Evolutionary conservation across 257 asterid genomes (phyloP).

Genomic region (Solanum virginianum): DNA sequence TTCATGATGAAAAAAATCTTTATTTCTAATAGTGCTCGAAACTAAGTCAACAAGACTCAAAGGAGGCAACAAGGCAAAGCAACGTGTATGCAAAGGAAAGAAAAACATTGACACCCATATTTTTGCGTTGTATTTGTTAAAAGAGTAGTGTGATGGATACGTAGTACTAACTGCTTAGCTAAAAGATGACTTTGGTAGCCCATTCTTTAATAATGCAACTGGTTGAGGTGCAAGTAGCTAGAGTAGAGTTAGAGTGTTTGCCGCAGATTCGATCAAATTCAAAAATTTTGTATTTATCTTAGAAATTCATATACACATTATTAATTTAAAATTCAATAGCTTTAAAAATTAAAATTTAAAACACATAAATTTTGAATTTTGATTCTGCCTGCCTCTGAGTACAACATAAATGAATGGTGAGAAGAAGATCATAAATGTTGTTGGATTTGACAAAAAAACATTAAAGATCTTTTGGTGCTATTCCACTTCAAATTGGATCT

Average conservation of each 20-base stretch:
- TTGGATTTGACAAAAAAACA: background rate
- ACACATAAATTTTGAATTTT: no score
- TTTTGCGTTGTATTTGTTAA: background rate
- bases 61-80: constrained; percentile 9
- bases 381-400: no score
- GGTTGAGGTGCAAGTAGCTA: background rate
- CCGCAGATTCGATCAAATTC: background rate
- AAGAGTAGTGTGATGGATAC: background rate
- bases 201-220: background rate
- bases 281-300: background rate
- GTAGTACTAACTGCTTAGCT: background rate
- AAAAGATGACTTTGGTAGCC: background rate
- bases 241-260: background rate
- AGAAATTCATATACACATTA: background rate
- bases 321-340: background rate
- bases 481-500: background rate
- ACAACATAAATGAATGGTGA: background rate
- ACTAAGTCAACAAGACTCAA: background rate
- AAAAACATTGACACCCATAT: background rate
- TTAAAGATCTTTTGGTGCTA: background rate
- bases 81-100: constrained; percentile 19
- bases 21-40: background rate
- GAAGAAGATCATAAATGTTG: background rate
- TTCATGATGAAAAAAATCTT: no score
- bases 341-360: background rate